A percentile compares a stretch with the other conserved stretches of the same genome.
Conservation (phyloP, 257 asterid species). For the Solanum paucissectum region DNA sequence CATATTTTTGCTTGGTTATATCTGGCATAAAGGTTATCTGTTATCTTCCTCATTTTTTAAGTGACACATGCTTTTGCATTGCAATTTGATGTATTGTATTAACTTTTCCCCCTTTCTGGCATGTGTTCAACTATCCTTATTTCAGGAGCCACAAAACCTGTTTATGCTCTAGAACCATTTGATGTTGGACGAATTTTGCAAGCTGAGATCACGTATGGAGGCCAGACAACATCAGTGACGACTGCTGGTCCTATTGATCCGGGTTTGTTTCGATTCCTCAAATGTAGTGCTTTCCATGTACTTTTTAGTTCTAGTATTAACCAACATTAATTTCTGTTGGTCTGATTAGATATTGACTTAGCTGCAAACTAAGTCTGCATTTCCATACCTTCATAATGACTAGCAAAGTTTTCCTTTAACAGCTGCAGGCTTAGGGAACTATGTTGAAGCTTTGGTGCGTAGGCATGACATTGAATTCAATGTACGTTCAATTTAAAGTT, state of each 20-base stretch:
- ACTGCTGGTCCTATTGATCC: slow-evolving; percentile 74
- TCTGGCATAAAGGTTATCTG: not conserved
- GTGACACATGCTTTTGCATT: not conserved
- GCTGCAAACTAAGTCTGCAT: not conserved
- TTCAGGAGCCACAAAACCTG: slow-evolving; percentile 77
- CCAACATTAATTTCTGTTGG: not conserved
- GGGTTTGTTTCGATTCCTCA: slow-evolving; percentile 30
- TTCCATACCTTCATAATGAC: not conserved
- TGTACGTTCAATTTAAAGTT: slow-evolving; percentile 24
- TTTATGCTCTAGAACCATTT: slow-evolving; percentile 90
- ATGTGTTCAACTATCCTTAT: slow-evolving; percentile 1
- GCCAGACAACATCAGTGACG: slow-evolving; percentile 35
- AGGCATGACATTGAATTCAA: slow-evolving; percentile 87
- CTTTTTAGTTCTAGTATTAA: not conserved
- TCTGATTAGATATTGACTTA: not conserved
- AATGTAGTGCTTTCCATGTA: not conserved
- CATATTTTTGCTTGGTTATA: not conserved
- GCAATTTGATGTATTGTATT: not conserved
- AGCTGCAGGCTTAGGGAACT: slow-evolving; percentile 96
- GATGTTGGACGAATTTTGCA: slow-evolving; percentile 85
- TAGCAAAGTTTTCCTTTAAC: slow-evolving; percentile 16
- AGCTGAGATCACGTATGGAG: slow-evolving; percentile 51
- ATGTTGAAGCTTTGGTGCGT: slow-evolving; percentile 90
- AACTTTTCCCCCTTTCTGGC: not conserved
- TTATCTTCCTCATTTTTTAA: not conserved